Conservation (phyloP, 1,284 basidiomycete genomes). For the Filobasidium uniguttulatum region DNA sequence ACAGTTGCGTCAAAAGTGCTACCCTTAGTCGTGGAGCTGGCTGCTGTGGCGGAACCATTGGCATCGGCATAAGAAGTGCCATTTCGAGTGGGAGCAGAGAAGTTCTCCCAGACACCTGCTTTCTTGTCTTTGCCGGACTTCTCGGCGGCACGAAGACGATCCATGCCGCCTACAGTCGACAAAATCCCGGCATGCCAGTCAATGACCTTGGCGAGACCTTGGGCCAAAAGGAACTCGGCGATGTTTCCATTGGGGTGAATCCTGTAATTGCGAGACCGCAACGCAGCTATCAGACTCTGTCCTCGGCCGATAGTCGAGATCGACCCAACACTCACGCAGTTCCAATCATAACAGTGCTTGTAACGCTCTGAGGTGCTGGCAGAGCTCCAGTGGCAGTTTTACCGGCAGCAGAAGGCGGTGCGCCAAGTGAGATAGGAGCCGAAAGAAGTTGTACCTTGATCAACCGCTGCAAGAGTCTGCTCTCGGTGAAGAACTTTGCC, state of each 20-base stretch:
- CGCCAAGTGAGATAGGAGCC: constrained; percentile 59
- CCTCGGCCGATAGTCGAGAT: constrained; percentile 23
- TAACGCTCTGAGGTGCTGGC: constrained; percentile 33
- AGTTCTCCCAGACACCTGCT: constrained; percentile 60
- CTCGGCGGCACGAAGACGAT: constrained; percentile 72
- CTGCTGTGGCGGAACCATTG: constrained; percentile 22
- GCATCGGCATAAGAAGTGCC: constrained; percentile 30
- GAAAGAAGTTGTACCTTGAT: constrained; percentile 80
- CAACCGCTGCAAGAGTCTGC: constrained; percentile 72
- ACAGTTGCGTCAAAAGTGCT: constrained; percentile 68
- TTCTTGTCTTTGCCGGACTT: constrained; percentile 70
- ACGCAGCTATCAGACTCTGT: background rate
- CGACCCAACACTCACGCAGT: constrained; percentile 41
- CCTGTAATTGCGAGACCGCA: constrained; percentile 25
- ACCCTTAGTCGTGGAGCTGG: constrained; percentile 33
- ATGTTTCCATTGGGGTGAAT: constrained; percentile 89
- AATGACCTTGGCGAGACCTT: constrained; percentile 78
- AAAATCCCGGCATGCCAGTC: constrained; percentile 98
- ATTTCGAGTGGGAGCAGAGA: constrained; percentile 25
- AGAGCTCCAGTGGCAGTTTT: constrained; percentile 39
- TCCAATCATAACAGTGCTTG: constrained; percentile 79
- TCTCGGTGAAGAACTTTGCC: constrained; percentile 89
- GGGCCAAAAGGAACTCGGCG: constrained; percentile 70
- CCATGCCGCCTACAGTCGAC: constrained; percentile 62
- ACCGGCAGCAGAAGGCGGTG: constrained; percentile 52